These are phyloP conservation scores for Spizellomyces sp. DNA, from an alignment of 192 early-diverging fungal genomes.

Conservation along the genomic window DNA sequence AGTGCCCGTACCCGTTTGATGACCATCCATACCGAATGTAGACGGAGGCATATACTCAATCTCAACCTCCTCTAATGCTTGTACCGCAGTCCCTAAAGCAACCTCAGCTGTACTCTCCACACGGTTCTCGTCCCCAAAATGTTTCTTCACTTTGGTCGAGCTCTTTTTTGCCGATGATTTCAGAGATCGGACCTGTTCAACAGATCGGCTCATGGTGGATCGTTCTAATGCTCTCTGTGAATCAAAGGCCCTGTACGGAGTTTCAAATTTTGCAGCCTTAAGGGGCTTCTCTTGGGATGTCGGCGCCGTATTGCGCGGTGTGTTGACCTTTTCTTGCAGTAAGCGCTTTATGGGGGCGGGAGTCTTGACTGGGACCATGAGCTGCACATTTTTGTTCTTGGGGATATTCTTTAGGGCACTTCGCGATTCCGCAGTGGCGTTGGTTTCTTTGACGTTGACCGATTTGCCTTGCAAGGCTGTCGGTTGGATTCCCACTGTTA, in stretches of 20 bases:
- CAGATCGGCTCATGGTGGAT: too few relatives aligned
- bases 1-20: not conserved
- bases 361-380: not conserved
- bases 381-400: not conserved
- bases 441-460: slow-evolving; percentile 3
- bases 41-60: slow-evolving; percentile 13
- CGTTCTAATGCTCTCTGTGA: not conserved
- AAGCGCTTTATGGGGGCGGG: not conserved
- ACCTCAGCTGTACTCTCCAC: not conserved
- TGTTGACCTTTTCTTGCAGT: not conserved
- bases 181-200: not conserved
- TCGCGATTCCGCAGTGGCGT: not conserved
- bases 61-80: not conserved
- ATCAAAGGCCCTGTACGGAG: not conserved
- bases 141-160: not conserved
- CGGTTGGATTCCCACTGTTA: not conserved
- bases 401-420: not conserved
- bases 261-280: not conserved
- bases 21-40: not conserved
- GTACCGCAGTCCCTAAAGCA: not conserved
- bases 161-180: slow-evolving; percentile 7
- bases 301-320: not conserved
- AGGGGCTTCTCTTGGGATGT: not conserved
- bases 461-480: slow-evolving; percentile 11
- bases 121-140: not conserved